Percentiles rank a stretch among this genome's conserved stretches.
Conservation (phyloP, 805 yeast species). For the Yarrowia phangngaensis region DNA sequence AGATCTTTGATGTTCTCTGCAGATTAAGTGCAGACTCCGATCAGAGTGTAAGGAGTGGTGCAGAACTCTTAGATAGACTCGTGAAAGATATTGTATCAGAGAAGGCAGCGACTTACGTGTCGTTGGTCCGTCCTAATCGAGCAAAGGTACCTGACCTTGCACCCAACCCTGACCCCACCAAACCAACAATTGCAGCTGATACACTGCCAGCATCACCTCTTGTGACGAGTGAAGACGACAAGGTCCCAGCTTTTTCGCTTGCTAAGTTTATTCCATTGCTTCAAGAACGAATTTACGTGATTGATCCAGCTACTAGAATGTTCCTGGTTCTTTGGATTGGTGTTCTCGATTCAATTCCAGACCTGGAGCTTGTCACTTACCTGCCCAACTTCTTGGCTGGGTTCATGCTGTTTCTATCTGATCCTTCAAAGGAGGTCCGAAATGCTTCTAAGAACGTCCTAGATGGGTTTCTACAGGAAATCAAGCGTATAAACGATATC, state of each 20-base stretch:
- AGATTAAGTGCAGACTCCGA: conserved; percentile 87
- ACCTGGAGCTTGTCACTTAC: conserved; percentile 78
- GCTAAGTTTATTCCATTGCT: conserved; percentile 87
- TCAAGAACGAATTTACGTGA: conserved; percentile 84
- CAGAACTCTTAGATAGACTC: conserved; percentile 83
- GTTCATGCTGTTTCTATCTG: conserved; percentile 70
- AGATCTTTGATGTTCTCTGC: conserved; percentile 88
- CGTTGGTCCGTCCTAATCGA: conserved; percentile 51
- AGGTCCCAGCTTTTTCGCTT: conserved; percentile 69
- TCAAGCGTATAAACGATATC: conserved; percentile 68
- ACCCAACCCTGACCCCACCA: conserved; percentile 36
- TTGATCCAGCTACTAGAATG: conserved; percentile 87
- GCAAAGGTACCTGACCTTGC: conserved; percentile 50
- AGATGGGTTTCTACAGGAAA: conserved; percentile 72
- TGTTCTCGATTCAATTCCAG: conserved; percentile 88
- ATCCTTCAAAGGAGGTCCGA: conserved; percentile 80
- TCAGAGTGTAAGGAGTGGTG: conserved; percentile 88
- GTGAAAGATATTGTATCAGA: conserved; percentile 94
- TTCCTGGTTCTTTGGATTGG: conserved; percentile 92
- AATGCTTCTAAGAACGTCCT: conserved; percentile 77
- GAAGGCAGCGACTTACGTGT: conserved; percentile 79
- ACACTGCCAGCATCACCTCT: conserved; percentile 29
- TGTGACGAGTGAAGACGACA: conserved; percentile 42
- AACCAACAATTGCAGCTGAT: conserved; percentile 37
- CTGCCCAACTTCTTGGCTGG: conserved; percentile 88